Conservation (phyloP, 805 yeast genomes). For the Myxozyma mucilagina region DNA sequence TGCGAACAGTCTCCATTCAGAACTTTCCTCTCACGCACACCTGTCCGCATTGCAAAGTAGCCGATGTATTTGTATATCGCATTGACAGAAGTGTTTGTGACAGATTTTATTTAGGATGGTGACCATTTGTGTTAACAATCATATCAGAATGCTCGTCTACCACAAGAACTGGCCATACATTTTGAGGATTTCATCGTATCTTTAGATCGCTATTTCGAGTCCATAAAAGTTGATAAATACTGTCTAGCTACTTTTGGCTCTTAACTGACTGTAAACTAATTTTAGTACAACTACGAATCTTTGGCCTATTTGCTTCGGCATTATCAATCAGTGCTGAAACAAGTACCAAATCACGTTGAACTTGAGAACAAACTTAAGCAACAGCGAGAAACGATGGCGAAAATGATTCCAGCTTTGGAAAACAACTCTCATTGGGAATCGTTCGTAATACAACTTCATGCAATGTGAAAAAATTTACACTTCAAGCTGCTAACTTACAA, state of each 20-base stretch:
- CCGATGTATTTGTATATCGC: constrained; percentile 3
- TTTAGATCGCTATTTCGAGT: constrained; percentile 4
- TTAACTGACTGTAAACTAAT: background rate
- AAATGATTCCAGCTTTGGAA: constrained; percentile 14
- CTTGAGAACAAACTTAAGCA: background rate
- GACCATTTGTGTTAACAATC: background rate
- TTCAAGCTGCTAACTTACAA: too few species aligned
- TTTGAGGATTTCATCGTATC: constrained; percentile 9
- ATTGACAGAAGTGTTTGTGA: background rate
- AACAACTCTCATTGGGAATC: constrained; percentile 5
- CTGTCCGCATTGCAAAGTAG: constrained; percentile 16
- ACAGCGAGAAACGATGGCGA: constrained; percentile 2
- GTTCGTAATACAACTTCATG: background rate
- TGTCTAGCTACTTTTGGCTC: background rate
- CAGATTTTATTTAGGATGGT: background rate
- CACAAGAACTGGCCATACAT: constrained; percentile 19
- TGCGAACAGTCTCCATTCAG: constrained; percentile 1
- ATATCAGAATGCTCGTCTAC: constrained; percentile 6
- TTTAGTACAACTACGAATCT: constrained; percentile 16
- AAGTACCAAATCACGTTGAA: background rate
- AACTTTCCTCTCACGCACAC: constrained; percentile 16
- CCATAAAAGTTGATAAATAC: constrained; percentile 4
- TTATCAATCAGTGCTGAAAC: constrained; percentile 3
- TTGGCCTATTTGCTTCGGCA: constrained; percentile 6
- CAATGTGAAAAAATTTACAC: too few species aligned